Conservation (phyloP, 2,329 filamentous ascomycete species). For the Neofusicoccum sp. region DNA sequence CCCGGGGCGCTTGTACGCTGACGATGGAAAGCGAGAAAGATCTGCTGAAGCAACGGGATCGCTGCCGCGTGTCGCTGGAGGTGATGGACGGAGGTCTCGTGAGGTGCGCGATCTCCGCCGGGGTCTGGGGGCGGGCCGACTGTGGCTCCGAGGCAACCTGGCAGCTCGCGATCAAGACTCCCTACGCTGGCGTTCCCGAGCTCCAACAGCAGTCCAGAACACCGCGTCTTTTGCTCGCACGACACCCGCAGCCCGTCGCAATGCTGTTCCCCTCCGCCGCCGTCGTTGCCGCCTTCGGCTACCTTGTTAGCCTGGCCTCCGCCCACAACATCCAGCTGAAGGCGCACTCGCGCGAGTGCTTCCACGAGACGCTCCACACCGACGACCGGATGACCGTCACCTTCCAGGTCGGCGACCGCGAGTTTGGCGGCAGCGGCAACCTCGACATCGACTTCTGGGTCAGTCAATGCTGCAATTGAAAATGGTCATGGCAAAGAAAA, state of each 20-base stretch:
- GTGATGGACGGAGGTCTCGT: neutral
- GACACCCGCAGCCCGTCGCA: neutral
- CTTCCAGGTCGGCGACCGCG: constrained; percentile 95
- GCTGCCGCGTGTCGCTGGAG: neutral
- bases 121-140: neutral
- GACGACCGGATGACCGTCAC: constrained; percentile 99
- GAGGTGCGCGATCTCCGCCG: neutral
- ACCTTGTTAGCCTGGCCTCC: constrained; percentile 62
- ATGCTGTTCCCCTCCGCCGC: constrained; percentile 36
- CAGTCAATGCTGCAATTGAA: constrained; percentile 36
- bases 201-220: constrained; percentile 6
- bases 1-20: too few relatives aligned
- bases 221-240: neutral
- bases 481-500: neutral
- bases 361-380: constrained; percentile 87
- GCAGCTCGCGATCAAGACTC: constrained; percentile 18
- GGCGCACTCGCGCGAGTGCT: constrained; percentile 93
- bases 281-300: constrained; percentile 47
- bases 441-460: constrained; percentile 99
- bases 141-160: constrained; percentile 12
- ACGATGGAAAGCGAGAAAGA: too few relatives aligned
- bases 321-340: constrained; percentile 96
- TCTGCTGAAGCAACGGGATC: too few relatives aligned
- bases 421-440: constrained; percentile 92
- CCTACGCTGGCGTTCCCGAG: neutral